Percentiles rank a stretch among this genome's conserved stretches.
phyloP scores from a whole-genome alignment of 495 filamentous ascomycete genomes.

The Gamarada debralockiae region DNA sequence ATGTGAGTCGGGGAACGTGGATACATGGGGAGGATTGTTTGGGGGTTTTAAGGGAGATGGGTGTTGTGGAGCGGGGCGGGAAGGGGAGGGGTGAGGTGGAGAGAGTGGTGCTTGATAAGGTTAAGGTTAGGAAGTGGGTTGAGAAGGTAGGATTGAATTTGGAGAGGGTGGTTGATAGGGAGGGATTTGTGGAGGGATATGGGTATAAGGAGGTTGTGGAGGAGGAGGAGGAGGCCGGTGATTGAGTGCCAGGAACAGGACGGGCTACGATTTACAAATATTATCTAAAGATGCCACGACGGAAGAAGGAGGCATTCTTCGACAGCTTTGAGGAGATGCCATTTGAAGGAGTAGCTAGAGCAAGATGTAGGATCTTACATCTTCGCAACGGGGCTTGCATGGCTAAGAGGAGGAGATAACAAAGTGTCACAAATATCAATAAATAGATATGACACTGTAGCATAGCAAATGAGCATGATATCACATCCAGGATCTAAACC shows the following conservation, averaged over 20 bases:
- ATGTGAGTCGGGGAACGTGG: constrained; percentile 58
- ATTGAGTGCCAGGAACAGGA: not conserved
- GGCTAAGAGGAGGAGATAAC: too few species aligned
- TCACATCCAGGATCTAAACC: too few species aligned
- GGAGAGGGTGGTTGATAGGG: constrained; percentile 47
- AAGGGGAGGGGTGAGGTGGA: constrained; percentile 32
- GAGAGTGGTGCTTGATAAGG: constrained; percentile 50
- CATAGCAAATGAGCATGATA: too few species aligned
- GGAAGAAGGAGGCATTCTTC: too few species aligned
- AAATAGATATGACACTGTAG: too few species aligned
- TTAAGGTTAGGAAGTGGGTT: constrained; percentile 51
- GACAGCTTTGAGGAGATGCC: too few species aligned
- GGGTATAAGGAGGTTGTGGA: constrained; percentile 26
- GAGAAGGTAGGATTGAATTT: constrained; percentile 40
- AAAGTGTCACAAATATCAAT: too few species aligned
- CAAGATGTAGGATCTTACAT: too few species aligned
- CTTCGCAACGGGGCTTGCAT: too few species aligned
- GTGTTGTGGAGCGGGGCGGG: constrained; percentile 53
- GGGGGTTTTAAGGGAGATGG: constrained; percentile 73
- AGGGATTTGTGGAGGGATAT: constrained; percentile 53
- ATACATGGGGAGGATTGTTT: constrained; percentile 81
- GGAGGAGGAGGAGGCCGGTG: constrained; percentile 29
- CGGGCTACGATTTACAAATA: not conserved
- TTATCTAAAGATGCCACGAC: too few species aligned
- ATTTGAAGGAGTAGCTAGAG: too few species aligned